Evolutionary conservation across 2,329 filamentous ascomycete species (phyloP).

Genomic region (Xylariaceae sp.): DNA sequence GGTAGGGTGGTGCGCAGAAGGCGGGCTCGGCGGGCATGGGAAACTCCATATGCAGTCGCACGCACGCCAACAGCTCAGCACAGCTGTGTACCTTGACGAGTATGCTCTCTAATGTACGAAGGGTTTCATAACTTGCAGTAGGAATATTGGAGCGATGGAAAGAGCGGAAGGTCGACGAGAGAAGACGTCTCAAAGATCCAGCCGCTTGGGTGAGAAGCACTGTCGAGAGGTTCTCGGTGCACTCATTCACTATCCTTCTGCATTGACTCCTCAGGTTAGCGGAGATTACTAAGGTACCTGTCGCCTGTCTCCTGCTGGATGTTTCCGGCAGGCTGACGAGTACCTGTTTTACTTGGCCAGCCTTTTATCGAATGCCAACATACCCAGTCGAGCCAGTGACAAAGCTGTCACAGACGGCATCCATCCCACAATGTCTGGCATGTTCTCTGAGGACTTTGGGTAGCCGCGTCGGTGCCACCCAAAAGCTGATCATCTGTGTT

Average conservation of each 20-base stretch:
- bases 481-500: slow-evolving; percentile 10
- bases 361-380: background rate
- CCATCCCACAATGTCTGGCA: background rate
- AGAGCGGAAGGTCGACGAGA: background rate
- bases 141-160: background rate
- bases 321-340: no score
- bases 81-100: no score
- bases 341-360: no score
- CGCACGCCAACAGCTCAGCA: no score
- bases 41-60: no score
- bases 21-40: no score
- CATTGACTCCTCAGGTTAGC: no score
- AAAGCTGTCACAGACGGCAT: background rate
- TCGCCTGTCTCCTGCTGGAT: no score
- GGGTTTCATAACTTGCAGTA: background rate
- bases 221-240: background rate
- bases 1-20: no score
- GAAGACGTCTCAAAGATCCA: background rate
- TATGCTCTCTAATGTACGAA: no score
- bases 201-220: background rate
- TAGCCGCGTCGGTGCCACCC: slow-evolving; percentile 16
- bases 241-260: background rate
- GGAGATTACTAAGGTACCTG: no score
- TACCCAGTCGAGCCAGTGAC: background rate
- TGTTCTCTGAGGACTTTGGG: no score